Conservation (phyloP, 2,329 filamentous ascomycete genomes). For the Coniochaeta pulveracea region DNA sequence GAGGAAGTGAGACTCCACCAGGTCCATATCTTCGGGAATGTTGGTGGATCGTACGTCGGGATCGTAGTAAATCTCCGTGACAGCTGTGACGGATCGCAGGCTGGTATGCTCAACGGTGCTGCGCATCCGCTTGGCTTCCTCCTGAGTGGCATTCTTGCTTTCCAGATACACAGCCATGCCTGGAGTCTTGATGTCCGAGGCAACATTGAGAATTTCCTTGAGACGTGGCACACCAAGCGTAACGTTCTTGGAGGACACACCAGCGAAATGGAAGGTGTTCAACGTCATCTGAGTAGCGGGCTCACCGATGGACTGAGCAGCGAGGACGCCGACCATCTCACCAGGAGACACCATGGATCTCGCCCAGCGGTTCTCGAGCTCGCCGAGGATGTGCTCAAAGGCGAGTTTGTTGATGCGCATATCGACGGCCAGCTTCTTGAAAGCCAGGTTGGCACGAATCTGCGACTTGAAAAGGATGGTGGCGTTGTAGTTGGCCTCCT, state of each 20-base stretch:
- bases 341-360: conserved; percentile 80
- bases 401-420: conserved; percentile 83
- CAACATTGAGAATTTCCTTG: conserved; percentile 98
- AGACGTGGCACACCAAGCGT: conserved; percentile 97
- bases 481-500: conserved; percentile 78
- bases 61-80: conserved; percentile 96
- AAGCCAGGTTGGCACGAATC: conserved; percentile 78
- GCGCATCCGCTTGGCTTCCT: conserved; percentile 74
- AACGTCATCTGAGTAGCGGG: conserved; percentile 98
- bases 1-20: conserved; percentile 95
- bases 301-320: conserved; percentile 96
- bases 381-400: conserved; percentile 84
- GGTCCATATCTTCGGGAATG: conserved; percentile 79
- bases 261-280: conserved; percentile 99
- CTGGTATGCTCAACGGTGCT: conserved; percentile 92
- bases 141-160: conserved; percentile 53
- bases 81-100: conserved; percentile 77
- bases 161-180: conserved; percentile 89
- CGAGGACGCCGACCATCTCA: conserved; percentile 97
- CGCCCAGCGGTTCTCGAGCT: conserved; percentile 80
- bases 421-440: conserved; percentile 81
- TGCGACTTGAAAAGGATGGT: conserved; percentile 89
- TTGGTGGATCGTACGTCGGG: conserved; percentile 77
- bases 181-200: conserved; percentile 96
- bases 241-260: conserved; percentile 99